Base-by-base conservation (phyloP, 2,329 filamentous ascomycete species). In the Chlorencoelia australis region DNA sequence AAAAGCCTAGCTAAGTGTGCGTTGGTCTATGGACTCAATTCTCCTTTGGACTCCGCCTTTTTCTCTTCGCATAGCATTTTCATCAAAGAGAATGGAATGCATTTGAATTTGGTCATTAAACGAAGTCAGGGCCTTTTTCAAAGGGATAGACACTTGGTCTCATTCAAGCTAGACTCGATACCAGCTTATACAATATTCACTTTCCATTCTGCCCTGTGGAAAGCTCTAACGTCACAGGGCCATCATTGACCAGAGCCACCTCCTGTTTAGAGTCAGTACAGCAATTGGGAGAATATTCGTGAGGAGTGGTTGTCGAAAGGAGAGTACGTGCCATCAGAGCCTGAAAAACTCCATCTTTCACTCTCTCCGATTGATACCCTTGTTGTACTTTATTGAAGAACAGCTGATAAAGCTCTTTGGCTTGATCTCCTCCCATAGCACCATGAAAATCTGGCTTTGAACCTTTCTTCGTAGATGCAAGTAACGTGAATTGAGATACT, bases 401-500 rank as follows among this genome's bases (percentile, higher is more conserved):
- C 55, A 80, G 69, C 37, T 88, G 75, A 57, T 96, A 98, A 5
- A 96, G 68, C 43, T 71, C 71, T 51, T 77, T 83, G 16, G 89
- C 91, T 39, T 88, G 76, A 8, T 83, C 75, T 3, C 80, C 79
- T 31, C 75, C 75, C 43, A 89, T 79, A 5, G 91, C 88, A 9
- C 82, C 83, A 58, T 94, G 89, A 52, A 98, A 98, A 58, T 93
- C 83, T 21, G 91, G 93, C 59, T 94, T 96, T 56, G 78, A 88
- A 44, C 89, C 89, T 61, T 96, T 96, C 56, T 88, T 94, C n/a
- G 88, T 88, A 30, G 80, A 82, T 30, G 87, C 93, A 33, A 94
- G 71, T 7, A 98, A 73, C 2, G 91, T 98, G 57, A 98, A 98
- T 62, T 98, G 91, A 10, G 91, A 96, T 30, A 98, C 89, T 93